Base-by-base conservation (phyloP, 345 rosid genomes). In the Gossypium rotundifolium region DNA sequence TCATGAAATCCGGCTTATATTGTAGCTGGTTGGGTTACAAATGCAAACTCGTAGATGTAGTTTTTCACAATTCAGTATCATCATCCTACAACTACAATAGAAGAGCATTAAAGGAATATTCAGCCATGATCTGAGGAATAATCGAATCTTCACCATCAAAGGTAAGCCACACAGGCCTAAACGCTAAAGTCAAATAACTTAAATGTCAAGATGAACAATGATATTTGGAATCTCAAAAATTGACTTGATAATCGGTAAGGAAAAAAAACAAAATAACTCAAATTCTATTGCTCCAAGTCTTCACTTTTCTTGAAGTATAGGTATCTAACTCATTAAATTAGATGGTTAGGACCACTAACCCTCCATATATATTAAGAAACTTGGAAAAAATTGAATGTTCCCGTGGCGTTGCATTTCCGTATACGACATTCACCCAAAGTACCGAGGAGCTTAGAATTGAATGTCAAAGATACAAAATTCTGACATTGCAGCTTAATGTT, bases 101-200 rank as follows among this genome's bases (percentile, higher is more conserved):
- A 23, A 44, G 3, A 44, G 51, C 51, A 18, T 65, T 33, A 20
- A 45, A 44, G 9, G 29, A 65, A 20, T 11, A 1, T 4, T 44
- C 53, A 45, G 29, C 20, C 22, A 14, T n/a, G 23, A 25, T 10
- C 40, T n/a, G 7, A 33, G 49, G 20, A 65, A 20, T 18, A 44
- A 65, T 45, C 11, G 53, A 65, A 6, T 20, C 70, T 65, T 65
- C 61, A 52, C 22, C 59, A 70, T 53, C 18, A 38, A 70, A 70
- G 17, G 20, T 33, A 40, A 18, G 62, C 11, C 29, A n/a, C 46
- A 29, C 14, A 11, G n/a, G 27, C 54, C 20, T 33, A 62, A 33
- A 33, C 46, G 17, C 18, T 29, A 29, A 16, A 40, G 9, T 40
- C 46, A 40, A 9, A 44, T 17, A 55, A 55, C 49, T 42, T 38